Conservation (phyloP, 345 rosid species). For the Syzygium jambos region DNA sequence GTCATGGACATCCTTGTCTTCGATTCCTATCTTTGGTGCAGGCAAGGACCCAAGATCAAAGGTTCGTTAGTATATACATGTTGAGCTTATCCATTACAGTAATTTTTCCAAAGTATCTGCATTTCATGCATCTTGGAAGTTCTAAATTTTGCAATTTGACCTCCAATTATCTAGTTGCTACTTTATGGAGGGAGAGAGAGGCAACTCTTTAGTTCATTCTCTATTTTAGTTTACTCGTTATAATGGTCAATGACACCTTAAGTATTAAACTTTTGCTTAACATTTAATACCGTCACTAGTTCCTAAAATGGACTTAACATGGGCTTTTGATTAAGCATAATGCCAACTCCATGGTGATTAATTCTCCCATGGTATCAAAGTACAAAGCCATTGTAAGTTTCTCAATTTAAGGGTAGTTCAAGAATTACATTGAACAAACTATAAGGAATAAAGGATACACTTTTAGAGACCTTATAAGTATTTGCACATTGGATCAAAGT, state of each 20-base stretch:
- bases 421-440: no score
- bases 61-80: constrained; percentile 45
- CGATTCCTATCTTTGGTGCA: constrained; percentile 95
- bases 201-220: no score
- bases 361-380: no score
- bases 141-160: not conserved
- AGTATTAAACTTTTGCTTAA: no score
- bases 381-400: not conserved
- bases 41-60: constrained; percentile 49
- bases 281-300: not conserved
- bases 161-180: not conserved
- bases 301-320: not conserved
- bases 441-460: no score
- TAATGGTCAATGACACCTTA: not conserved
- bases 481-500: no score
- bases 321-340: not conserved
- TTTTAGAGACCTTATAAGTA: no score
- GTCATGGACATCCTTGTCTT: constrained; percentile 62
- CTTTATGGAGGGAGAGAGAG: not conserved
- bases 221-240: no score
- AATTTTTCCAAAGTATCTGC: not conserved
- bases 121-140: not conserved
- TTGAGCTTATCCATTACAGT: not conserved
- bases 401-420: not conserved
- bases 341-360: no score